phyloP scores from a whole-genome alignment of 129 eudicot species.

The Escallonia herrerae region DNA sequence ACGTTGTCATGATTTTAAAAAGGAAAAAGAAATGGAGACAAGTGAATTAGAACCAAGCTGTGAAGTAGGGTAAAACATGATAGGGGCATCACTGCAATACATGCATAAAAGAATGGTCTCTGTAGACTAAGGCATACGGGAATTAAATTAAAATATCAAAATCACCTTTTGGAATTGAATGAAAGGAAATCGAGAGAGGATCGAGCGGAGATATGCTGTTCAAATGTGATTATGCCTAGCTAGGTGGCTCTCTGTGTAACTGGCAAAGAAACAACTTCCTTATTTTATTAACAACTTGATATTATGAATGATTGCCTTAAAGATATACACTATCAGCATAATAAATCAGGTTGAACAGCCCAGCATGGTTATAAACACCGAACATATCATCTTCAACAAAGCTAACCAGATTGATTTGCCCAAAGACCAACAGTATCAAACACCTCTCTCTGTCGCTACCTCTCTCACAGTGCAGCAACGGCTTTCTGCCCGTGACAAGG shows the following conservation, averaged over 20 bases:
- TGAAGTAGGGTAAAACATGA: neutral
- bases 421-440: too few relatives aligned
- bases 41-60: neutral
- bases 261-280: neutral
- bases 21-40: neutral
- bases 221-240: neutral
- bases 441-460: too few relatives aligned
- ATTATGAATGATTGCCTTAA: neutral
- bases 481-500: too few relatives aligned
- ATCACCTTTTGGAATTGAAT: slow-evolving; percentile 9
- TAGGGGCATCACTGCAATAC: neutral
- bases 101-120: too few relatives aligned
- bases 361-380: too few relatives aligned
- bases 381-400: too few relatives aligned
- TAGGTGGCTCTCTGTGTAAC: neutral
- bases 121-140: neutral
- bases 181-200: slow-evolving; percentile 16
- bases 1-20: neutral
- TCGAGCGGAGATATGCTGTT: slow-evolving; percentile 14
- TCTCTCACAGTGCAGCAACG: too few relatives aligned
- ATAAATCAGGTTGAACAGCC: neutral
- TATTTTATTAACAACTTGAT: neutral
- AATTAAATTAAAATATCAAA: neutral
- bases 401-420: too few relatives aligned
- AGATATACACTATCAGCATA: neutral